Evolutionary conservation across 257 asterid species (phyloP).

Genomic region (Ajuga chamaepitys): DNA sequence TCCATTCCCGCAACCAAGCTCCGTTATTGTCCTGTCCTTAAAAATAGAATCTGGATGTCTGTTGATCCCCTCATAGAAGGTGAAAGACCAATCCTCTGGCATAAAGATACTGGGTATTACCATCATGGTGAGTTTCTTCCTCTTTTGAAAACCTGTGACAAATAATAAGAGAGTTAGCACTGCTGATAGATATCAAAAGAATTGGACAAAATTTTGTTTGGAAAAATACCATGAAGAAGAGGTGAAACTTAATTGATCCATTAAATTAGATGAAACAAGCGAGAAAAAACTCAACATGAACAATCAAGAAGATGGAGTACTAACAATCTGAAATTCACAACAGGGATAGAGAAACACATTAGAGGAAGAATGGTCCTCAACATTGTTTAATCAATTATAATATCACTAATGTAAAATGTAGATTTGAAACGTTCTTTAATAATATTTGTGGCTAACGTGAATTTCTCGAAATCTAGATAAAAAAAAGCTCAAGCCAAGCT

Average conservation of each 20-base stretch:
- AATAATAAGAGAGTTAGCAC: not conserved
- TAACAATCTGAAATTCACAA: not conserved
- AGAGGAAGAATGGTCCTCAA: not conserved
- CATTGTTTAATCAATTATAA: not conserved
- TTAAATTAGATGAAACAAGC: not conserved
- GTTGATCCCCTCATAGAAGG: slow-evolving; percentile 94
- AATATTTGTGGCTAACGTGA: not conserved
- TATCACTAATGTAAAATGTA: not conserved
- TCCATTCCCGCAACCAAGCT: slow-evolving; percentile 99
- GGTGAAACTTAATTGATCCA: not conserved
- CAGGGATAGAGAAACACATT: not conserved
- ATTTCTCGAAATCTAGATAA: not conserved
- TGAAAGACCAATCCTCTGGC: slow-evolving; percentile 98
- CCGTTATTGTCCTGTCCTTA: slow-evolving; percentile 84
- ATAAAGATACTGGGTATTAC: slow-evolving; percentile 94
- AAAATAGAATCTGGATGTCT: slow-evolving; percentile 93
- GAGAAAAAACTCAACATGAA: slow-evolving; percentile 4
- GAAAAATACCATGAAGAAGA: not conserved
- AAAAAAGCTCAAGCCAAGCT: slow-evolving; percentile 3
- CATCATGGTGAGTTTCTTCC: slow-evolving; percentile 86
- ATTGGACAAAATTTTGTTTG: not conserved
- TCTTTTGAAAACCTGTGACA: slow-evolving; percentile 54
- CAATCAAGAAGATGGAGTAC: slow-evolving; percentile 5
- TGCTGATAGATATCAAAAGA: slow-evolving; percentile 10
- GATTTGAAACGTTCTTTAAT: not conserved